Conservation (phyloP, 1,284 basidiomycete species). For the Microbotryomycetes sp. region DNA sequence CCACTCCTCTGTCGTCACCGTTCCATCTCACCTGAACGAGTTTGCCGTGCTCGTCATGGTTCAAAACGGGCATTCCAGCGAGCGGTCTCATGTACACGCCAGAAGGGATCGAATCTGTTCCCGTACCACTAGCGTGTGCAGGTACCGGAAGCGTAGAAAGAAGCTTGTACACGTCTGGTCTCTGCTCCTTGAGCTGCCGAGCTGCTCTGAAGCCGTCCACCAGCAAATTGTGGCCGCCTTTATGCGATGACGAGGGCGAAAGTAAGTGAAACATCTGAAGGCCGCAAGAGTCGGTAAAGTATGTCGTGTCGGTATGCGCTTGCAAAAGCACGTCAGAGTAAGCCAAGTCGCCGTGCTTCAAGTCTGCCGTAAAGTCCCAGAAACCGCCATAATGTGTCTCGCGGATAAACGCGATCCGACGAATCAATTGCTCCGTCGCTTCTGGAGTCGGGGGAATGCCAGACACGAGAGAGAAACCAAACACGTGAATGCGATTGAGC, state of each 20-base stretch:
- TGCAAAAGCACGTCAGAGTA: slow-evolving; percentile 83
- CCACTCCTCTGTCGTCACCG: slow-evolving; percentile 82
- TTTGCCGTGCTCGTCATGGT: slow-evolving; percentile 60
- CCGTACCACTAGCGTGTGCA: slow-evolving; percentile 81
- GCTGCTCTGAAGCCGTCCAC: slow-evolving; percentile 94
- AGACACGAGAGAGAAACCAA: slow-evolving; percentile 81
- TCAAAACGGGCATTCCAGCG: slow-evolving; percentile 42
- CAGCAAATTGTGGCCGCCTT: slow-evolving; percentile 79
- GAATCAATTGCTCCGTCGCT: slow-evolving; percentile 70
- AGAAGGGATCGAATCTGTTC: slow-evolving; percentile 57
- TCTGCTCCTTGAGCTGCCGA: slow-evolving; percentile 60
- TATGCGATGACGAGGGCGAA: slow-evolving; percentile 51
- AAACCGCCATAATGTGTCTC: slow-evolving; percentile 88
- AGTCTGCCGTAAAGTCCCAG: slow-evolving; percentile 93
- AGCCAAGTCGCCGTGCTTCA: slow-evolving; percentile 77
- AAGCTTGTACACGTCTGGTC: slow-evolving; percentile 65
- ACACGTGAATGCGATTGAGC: slow-evolving; percentile 70
- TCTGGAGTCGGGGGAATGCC: slow-evolving; percentile 74
- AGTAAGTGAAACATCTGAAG: slow-evolving; percentile 93
- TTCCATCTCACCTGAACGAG: slow-evolving; percentile 84
- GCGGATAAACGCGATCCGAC: slow-evolving; percentile 77
- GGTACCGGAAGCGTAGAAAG: slow-evolving; percentile 65
- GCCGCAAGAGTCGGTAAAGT: slow-evolving; percentile 59
- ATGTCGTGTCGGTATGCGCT: slow-evolving; percentile 92
- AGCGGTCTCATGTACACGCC: slow-evolving; percentile 59